Conservation (phyloP, 768 basidiomycete genomes). For the Dioszegia aurantiaca region DNA sequence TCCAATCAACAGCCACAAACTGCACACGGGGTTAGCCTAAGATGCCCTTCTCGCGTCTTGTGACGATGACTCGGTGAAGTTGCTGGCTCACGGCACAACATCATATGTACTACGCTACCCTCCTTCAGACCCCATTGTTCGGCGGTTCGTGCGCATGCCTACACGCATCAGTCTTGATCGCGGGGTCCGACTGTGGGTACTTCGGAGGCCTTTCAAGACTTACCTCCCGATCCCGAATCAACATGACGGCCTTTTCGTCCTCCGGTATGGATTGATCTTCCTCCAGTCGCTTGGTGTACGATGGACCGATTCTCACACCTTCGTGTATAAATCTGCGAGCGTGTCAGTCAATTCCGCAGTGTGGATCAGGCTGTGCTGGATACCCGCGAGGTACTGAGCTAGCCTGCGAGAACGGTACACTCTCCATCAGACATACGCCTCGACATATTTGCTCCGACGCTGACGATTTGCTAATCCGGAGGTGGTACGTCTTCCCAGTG, state of each 20-base stretch:
- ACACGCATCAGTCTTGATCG: not conserved
- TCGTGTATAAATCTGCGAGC: not conserved
- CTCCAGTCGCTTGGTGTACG: not conserved
- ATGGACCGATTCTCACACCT: not conserved
- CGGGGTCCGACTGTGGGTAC: too few species aligned
- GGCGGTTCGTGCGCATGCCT: not conserved
- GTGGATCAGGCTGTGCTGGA: too few species aligned
- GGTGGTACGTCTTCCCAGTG: too few species aligned
- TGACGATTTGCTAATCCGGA: too few species aligned
- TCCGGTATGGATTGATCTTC: not conserved
- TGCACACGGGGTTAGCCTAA: too few species aligned
- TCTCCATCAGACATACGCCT: too few species aligned
- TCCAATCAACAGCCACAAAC: too few species aligned
- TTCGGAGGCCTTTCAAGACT: not conserved
- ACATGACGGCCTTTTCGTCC: not conserved
- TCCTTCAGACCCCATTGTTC: not conserved
- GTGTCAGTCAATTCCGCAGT: not conserved
- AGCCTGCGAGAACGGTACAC: too few species aligned
- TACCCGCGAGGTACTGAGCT: too few species aligned
- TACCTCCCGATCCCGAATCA: not conserved
- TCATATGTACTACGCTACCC: not conserved
- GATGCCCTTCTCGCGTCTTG: too few species aligned
- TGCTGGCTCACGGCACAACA: constrained; percentile 4
- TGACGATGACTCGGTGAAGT: too few species aligned
- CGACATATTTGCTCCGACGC: too few species aligned